Percentiles rank a stretch among this genome's conserved stretches.
phyloP scores from a whole-genome alignment of 768 basidiomycete genomes.

The Calvatia gigantea region DNA sequence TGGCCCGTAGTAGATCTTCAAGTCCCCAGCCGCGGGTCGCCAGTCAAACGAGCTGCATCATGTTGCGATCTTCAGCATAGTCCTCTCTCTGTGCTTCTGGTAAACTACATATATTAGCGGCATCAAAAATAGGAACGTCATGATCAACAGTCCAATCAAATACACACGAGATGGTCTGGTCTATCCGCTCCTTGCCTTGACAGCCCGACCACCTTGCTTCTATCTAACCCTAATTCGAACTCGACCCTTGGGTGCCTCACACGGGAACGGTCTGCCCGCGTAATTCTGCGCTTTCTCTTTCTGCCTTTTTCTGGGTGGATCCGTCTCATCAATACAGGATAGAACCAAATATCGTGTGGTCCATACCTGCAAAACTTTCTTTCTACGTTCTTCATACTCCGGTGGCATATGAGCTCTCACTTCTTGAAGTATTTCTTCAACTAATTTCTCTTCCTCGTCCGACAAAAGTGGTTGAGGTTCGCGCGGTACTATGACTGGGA shows the following conservation, averaged over 20 bases:
- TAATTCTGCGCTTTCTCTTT: conserved; percentile 25
- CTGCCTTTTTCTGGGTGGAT: conserved; percentile 27
- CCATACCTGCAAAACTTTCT: conserved; percentile 46
- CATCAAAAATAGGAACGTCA: background rate
- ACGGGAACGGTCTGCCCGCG: conserved; percentile 4
- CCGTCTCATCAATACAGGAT: background rate
- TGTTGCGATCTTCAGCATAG: background rate
- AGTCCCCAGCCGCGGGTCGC: too few relatives aligned
- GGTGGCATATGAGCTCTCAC: conserved; percentile 49
- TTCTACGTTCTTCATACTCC: conserved; percentile 57
- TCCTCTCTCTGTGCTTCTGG: background rate
- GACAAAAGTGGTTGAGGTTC: conserved; percentile 21
- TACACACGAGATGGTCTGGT: background rate
- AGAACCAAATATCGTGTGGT: background rate
- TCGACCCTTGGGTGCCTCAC: background rate
- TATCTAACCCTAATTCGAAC: too few relatives aligned
- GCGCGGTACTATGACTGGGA: background rate
- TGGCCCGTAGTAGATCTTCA: too few relatives aligned
- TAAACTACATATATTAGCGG: conserved; percentile 7
- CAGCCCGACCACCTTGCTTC: background rate
- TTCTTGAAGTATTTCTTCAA: conserved; percentile 52
- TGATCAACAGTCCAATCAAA: background rate
- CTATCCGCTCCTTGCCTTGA: background rate
- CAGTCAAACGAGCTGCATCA: too few relatives aligned
- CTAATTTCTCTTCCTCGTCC: conserved; percentile 33